A percentile compares a stretch with the other conserved stretches of the same genome.
Conservation (phyloP, 2,329 filamentous ascomycete species). For the Ophiostoma angusticollis region DNA sequence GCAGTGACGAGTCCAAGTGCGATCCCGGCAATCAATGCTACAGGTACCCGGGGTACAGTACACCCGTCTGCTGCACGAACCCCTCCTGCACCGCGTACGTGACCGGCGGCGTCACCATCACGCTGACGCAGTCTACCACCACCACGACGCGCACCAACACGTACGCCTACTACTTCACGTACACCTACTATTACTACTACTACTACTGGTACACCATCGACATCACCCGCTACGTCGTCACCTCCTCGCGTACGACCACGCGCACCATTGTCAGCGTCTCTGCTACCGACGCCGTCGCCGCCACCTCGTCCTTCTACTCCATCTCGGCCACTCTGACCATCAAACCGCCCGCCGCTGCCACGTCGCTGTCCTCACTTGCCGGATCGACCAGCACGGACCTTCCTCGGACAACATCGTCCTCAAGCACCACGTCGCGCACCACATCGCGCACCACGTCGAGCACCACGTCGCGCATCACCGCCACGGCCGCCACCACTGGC, state of each 20-base stretch:
- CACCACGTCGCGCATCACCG: background rate
- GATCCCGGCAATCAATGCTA: conserved; percentile 15
- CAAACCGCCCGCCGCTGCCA: conserved; percentile 15
- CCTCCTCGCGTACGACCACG: conserved; percentile 10
- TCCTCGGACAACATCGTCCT: background rate
- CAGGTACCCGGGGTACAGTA: conserved; percentile 1
- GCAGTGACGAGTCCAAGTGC: conserved; percentile 15
- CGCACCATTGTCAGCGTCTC: conserved; percentile 12
- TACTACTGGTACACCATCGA: conserved; percentile 16
- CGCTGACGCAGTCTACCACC: conserved; percentile 11
- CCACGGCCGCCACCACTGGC: no score
- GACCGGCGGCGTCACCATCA: conserved; percentile 13
- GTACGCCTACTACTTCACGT: conserved; percentile 15
- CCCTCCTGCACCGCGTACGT: conserved; percentile 15
- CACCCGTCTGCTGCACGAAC: conserved; percentile 16
- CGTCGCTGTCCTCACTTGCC: conserved; percentile 14
- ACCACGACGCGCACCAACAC: conserved; percentile 8
- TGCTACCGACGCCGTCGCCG: conserved; percentile 14
- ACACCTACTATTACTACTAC: conserved; percentile 17
- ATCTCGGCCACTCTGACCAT: conserved; percentile 13
- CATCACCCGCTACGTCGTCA: conserved; percentile 15
- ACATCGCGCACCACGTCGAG: background rate
- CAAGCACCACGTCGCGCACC: background rate
- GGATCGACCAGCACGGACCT: conserved; percentile 11
- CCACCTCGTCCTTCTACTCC: conserved; percentile 12